A percentile compares a stretch with the other conserved stretches of the same genome.
Evolutionary conservation across 2,329 filamentous ascomycete genomes (phyloP).

Genomic region (Fusarium sp.): DNA sequence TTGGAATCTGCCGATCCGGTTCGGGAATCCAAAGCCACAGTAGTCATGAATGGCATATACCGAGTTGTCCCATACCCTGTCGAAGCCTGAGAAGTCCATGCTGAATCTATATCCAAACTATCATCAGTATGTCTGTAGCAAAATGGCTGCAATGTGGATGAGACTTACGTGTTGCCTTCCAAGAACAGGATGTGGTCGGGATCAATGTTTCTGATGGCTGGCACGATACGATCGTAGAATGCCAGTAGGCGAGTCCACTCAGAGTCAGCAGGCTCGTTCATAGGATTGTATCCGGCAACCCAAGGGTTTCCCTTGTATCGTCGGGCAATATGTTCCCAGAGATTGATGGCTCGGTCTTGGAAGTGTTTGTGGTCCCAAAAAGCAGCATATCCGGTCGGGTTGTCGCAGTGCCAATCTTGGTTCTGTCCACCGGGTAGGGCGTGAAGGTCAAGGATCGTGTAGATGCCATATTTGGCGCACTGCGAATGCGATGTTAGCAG

Average conservation of each 20-base stretch:
- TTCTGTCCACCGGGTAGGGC: slow-evolving; percentile 61
- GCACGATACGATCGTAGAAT: slow-evolving; percentile 58
- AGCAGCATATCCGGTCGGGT: slow-evolving; percentile 53
- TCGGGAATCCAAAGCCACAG: slow-evolving; percentile 63
- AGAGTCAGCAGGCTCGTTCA: slow-evolving; percentile 50
- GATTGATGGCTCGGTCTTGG: slow-evolving; percentile 58
- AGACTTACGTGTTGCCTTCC: slow-evolving; percentile 60
- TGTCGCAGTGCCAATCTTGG: slow-evolving; percentile 61
- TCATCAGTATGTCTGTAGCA: no score
- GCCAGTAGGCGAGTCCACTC: slow-evolving; percentile 52
- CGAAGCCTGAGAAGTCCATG: slow-evolving; percentile 49
- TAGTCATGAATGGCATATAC: slow-evolving; percentile 68
- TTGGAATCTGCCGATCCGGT: slow-evolving; percentile 52
- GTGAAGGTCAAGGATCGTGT: slow-evolving; percentile 61
- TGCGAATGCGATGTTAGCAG: no score
- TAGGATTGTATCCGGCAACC: slow-evolving; percentile 56
- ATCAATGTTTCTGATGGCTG: slow-evolving; percentile 54
- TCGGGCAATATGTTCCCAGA: slow-evolving; percentile 58
- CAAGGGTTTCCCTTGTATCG: slow-evolving; percentile 58
- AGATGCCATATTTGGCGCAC: slow-evolving; percentile 58
- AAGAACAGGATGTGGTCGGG: slow-evolving; percentile 63
- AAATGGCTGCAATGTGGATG: no score
- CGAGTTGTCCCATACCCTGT: slow-evolving; percentile 57
- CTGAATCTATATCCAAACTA: no score
- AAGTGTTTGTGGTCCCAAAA: slow-evolving; percentile 62